A percentile compares a stretch with the other conserved stretches of the same genome.
These are phyloP conservation scores for Citrullus colocynthis DNA, from an alignment of 306 rosid species.

Conservation along the genomic window DNA sequence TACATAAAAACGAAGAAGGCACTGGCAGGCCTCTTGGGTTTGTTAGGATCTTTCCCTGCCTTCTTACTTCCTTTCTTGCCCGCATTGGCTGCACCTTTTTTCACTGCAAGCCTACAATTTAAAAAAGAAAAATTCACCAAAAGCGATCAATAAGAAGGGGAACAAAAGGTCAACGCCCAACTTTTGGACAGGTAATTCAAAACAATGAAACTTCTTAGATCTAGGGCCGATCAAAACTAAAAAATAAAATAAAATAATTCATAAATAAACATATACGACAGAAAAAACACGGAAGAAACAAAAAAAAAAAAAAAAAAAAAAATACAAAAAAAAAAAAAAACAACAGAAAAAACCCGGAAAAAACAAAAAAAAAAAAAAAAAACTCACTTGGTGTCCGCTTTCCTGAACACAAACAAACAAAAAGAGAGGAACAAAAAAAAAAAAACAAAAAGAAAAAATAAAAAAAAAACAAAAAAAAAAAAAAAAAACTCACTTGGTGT, in stretches of 20 bases:
- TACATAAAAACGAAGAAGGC: slow-evolving; percentile 88
- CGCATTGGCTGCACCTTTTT: slow-evolving; percentile 35
- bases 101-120: slow-evolving; percentile 52
- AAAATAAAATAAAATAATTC: neutral
- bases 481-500: no score
- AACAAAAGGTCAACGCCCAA: neutral
- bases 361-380: neutral
- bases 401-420: slow-evolving; percentile 12
- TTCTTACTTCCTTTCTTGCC: slow-evolving; percentile 24
- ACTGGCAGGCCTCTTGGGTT: slow-evolving; percentile 87
- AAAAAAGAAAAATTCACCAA: neutral
- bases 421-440: no score
- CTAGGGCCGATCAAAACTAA: neutral
- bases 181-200: neutral
- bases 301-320: neutral
- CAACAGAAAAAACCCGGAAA: no score
- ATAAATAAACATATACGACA: neutral
- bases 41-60: slow-evolving; percentile 75
- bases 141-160: neutral
- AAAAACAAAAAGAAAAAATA: neutral
- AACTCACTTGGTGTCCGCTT: slow-evolving; percentile 56
- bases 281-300: no score
- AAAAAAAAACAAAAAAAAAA: no score
- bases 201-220: neutral
- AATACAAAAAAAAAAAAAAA: neutral